Conservation (phyloP, 768 basidiomycete species). For the Boletus barrowsii region DNA sequence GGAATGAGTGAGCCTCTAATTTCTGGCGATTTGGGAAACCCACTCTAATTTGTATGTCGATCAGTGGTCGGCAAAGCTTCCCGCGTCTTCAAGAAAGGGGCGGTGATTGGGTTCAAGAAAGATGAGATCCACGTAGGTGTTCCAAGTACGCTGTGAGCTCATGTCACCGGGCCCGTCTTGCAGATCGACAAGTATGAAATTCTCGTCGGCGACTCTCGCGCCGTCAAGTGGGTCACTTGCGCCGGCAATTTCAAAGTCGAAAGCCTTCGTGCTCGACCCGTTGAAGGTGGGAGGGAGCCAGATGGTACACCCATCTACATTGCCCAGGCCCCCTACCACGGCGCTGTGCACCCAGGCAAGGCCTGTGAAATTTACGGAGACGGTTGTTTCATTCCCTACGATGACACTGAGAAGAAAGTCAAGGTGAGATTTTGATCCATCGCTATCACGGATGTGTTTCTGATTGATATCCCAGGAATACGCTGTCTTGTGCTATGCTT, state of each 20-base stretch:
- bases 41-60: slow-evolving; percentile 1
- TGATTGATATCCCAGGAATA: slow-evolving; percentile 33
- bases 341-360: slow-evolving; percentile 62
- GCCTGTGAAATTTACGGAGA: slow-evolving; percentile 46
- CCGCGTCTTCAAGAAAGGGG: slow-evolving; percentile 54
- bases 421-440: slow-evolving; percentile 34
- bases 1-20: slow-evolving; percentile 44
- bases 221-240: slow-evolving; percentile 55
- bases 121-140: slow-evolving; percentile 56
- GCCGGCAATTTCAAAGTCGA: slow-evolving; percentile 45
- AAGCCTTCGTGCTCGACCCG: slow-evolving; percentile 46
- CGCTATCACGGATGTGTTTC: background rate
- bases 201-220: slow-evolving; percentile 59
- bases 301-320: slow-evolving; percentile 62
- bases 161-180: background rate
- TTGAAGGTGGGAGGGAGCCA: slow-evolving; percentile 66
- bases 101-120: slow-evolving; percentile 57
- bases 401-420: slow-evolving; percentile 47
- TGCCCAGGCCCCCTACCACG: slow-evolving; percentile 53
- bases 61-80: slow-evolving; percentile 69
- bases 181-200: slow-evolving; percentile 65
- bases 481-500: slow-evolving; percentile 39
- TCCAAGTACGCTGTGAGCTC: background rate
- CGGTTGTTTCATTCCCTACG: slow-evolving; percentile 59
- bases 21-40: background rate